Conservation (phyloP, 805 yeast species). For the Wickerhamiella domercqiae region DNA sequence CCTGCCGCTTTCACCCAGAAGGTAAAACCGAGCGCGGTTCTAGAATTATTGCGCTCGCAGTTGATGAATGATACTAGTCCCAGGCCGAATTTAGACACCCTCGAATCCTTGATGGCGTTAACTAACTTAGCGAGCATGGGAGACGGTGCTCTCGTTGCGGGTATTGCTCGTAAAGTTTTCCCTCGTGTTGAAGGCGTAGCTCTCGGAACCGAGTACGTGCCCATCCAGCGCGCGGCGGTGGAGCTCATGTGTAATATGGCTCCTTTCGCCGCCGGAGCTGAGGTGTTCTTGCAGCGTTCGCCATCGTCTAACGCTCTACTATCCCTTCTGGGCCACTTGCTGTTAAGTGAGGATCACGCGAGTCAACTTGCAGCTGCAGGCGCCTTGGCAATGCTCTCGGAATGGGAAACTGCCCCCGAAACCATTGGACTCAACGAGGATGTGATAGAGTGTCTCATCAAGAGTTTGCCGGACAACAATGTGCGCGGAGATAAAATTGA, state of each 20-base stretch:
- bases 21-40: slow-evolving; percentile 20
- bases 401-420: slow-evolving; percentile 24
- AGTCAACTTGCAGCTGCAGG: slow-evolving; percentile 28
- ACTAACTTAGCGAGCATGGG: slow-evolving; percentile 47
- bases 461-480: slow-evolving; percentile 15
- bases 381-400: slow-evolving; percentile 26
- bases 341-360: slow-evolving; percentile 21
- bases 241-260: slow-evolving; percentile 52
- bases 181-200: slow-evolving; percentile 28
- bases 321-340: slow-evolving; percentile 19
- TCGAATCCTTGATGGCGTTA: slow-evolving; percentile 46
- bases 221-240: slow-evolving; percentile 43
- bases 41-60: slow-evolving; percentile 22
- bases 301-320: slow-evolving; percentile 20
- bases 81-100: slow-evolving; percentile 26
- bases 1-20: slow-evolving; percentile 22
- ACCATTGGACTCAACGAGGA: slow-evolving; percentile 18
- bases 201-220: slow-evolving; percentile 31
- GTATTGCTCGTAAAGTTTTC: slow-evolving; percentile 30
- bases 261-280: slow-evolving; percentile 24
- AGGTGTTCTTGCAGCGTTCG: slow-evolving; percentile 23
- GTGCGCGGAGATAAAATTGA: neutral
- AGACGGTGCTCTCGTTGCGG: slow-evolving; percentile 28
- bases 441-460: slow-evolving; percentile 17
- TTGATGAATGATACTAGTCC: slow-evolving; percentile 16